phyloP scores from a whole-genome alignment of 1,284 basidiomycete species.

The Cryptococcus deneoformans region DNA sequence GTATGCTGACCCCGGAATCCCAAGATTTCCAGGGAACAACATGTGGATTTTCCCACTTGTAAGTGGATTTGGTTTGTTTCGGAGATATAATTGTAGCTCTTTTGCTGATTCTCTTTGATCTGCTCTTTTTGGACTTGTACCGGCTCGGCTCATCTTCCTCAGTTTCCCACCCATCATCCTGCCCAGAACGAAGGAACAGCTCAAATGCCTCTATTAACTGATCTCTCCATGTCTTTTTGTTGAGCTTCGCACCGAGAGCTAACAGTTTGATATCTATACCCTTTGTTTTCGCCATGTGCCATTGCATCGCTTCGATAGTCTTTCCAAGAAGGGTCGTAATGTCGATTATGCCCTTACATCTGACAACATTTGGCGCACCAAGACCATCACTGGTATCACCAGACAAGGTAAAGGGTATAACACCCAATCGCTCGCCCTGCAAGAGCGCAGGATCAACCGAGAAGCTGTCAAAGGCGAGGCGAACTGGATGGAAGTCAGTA shows the following conservation, averaged over 20 bases:
- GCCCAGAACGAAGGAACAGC: not conserved
- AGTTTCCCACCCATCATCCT: not conserved
- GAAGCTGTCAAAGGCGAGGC: not conserved
- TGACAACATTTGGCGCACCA: not conserved
- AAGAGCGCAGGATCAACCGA: slow-evolving; percentile 1
- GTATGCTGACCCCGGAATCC: not conserved
- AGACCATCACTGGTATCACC: not conserved
- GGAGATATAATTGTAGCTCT: not conserved
- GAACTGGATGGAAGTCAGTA: not conserved
- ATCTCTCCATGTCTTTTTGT: not conserved
- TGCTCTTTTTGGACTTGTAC: not conserved
- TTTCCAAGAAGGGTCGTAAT: not conserved
- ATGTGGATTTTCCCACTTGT: not conserved
- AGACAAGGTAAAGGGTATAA: not conserved
- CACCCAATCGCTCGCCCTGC: slow-evolving; percentile 1
- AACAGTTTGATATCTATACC: not conserved
- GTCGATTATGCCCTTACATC: not conserved
- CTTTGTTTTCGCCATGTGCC: not conserved
- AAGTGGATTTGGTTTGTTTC: not conserved
- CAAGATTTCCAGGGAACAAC: not conserved
- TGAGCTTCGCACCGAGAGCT: not conserved
- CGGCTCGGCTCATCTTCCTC: not conserved
- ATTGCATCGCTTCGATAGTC: not conserved
- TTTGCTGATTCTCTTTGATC: not conserved
- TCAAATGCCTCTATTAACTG: not conserved